These are phyloP conservation scores for Monascus purpureus DNA, from an alignment of 495 filamentous ascomycete genomes.

Conservation along the genomic window DNA sequence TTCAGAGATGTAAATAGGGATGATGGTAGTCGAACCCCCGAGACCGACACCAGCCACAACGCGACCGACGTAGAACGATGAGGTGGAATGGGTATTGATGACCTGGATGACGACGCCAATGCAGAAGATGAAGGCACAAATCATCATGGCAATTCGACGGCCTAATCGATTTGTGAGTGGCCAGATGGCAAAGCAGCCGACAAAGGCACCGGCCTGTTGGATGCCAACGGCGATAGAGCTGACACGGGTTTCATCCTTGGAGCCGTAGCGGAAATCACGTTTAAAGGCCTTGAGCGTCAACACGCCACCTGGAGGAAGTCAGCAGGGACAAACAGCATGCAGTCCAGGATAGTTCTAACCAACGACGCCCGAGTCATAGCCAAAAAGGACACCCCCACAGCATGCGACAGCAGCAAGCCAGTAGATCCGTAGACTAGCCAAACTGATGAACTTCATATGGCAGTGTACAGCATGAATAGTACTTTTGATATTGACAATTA, in stretches of 20 bases:
- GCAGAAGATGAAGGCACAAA: constrained; percentile 32
- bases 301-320: constrained; percentile 22
- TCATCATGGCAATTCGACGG: constrained; percentile 27
- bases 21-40: constrained; percentile 40
- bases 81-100: constrained; percentile 25
- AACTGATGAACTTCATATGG: constrained; percentile 13
- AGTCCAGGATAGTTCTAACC: constrained; percentile 16
- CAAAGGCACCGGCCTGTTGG: constrained; percentile 32
- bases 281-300: constrained; percentile 34
- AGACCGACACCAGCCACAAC: constrained; percentile 43
- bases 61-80: constrained; percentile 31
- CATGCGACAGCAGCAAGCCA: constrained; percentile 37
- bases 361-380: constrained; percentile 32
- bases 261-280: constrained; percentile 23
- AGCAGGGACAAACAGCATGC: not conserved
- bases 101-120: constrained; percentile 32
- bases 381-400: constrained; percentile 29
- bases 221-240: constrained; percentile 32
- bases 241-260: constrained; percentile 20
- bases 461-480: no score
- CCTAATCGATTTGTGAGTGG: constrained; percentile 31
- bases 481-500: no score
- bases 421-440: constrained; percentile 33
- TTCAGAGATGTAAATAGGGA: constrained; percentile 44
- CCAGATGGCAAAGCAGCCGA: constrained; percentile 37